phyloP scores from a whole-genome alignment of 805 yeast genomes.

The Myxozyma mucilagina region DNA sequence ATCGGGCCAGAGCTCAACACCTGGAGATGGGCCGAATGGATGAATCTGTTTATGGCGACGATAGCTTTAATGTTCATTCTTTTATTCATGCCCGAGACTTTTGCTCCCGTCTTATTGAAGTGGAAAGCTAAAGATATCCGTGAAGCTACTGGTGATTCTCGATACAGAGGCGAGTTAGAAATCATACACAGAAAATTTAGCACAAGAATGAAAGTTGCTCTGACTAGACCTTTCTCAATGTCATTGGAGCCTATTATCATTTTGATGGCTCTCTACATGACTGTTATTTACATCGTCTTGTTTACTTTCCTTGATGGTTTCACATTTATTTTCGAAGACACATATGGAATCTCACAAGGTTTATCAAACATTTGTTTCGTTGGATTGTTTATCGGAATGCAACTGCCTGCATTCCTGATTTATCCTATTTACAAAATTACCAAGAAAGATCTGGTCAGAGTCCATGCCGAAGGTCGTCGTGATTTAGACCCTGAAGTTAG shows the following conservation, averaged over 20 bases:
- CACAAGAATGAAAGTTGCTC: slow-evolving; percentile 48
- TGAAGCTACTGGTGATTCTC: slow-evolving; percentile 42
- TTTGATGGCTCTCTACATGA: slow-evolving; percentile 56
- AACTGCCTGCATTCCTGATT: slow-evolving; percentile 12
- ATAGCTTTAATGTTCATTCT: slow-evolving; percentile 42
- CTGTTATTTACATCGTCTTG: slow-evolving; percentile 56
- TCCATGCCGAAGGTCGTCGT: slow-evolving; percentile 14
- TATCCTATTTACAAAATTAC: slow-evolving; percentile 21
- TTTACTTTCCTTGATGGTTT: slow-evolving; percentile 61
- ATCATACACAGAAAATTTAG: slow-evolving; percentile 41
- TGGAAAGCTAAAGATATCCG: slow-evolving; percentile 65
- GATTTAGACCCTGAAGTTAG: slow-evolving; percentile 49
- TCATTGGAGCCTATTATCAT: slow-evolving; percentile 58
- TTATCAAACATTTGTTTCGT: slow-evolving; percentile 19
- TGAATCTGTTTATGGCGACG: slow-evolving; percentile 60
- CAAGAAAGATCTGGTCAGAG: slow-evolving; percentile 5
- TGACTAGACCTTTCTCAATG: slow-evolving; percentile 55
- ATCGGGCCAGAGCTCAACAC: slow-evolving; percentile 55
- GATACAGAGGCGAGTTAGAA: slow-evolving; percentile 48
- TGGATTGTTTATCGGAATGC: slow-evolving; percentile 22
- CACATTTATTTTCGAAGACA: slow-evolving; percentile 53
- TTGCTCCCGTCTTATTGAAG: slow-evolving; percentile 77
- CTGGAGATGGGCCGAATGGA: slow-evolving; percentile 81
- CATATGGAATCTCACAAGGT: slow-evolving; percentile 46
- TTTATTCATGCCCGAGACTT: slow-evolving; percentile 76